phyloP scores from a whole-genome alignment of 73 alveolate genomes.

The Effrenium voratum region DNA sequence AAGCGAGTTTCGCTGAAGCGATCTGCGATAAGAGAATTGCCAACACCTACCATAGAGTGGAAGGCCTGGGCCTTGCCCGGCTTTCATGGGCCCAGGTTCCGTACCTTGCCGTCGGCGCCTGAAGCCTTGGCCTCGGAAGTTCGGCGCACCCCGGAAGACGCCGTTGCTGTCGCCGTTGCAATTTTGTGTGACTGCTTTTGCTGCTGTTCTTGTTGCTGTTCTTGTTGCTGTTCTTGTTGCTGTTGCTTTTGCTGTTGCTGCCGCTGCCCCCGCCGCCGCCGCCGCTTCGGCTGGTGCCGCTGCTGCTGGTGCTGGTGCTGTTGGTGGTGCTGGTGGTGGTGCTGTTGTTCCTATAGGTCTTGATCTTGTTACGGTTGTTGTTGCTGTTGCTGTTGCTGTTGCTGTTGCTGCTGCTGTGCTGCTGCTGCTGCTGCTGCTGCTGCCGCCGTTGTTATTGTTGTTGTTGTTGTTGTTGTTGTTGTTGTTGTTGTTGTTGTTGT shows the following conservation, averaged over 20 bases:
- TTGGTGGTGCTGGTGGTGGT: too few relatives aligned
- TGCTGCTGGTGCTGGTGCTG: too few relatives aligned
- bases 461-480: not conserved
- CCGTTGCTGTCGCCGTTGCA: not conserved
- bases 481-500: not conserved
- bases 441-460: not conserved
- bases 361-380: not conserved
- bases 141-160: not conserved
- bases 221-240: not conserved
- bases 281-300: too few relatives aligned
- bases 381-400: not conserved
- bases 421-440: not conserved
- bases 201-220: not conserved
- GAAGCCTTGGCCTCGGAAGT: not conserved
- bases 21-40: too few relatives aligned
- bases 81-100: not conserved
- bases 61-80: too few relatives aligned
- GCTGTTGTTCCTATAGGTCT: not conserved
- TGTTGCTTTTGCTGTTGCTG: not conserved
- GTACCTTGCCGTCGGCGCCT: constrained; percentile 24
- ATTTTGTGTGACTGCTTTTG: not conserved
- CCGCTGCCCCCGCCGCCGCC: not conserved
- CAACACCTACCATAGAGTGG: too few relatives aligned
- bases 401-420: not conserved
- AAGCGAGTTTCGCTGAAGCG: too few relatives aligned